Evolutionary conservation across 371 early-diverging fungal genomes (phyloP).

Genomic region (Mucor racemosus): DNA sequence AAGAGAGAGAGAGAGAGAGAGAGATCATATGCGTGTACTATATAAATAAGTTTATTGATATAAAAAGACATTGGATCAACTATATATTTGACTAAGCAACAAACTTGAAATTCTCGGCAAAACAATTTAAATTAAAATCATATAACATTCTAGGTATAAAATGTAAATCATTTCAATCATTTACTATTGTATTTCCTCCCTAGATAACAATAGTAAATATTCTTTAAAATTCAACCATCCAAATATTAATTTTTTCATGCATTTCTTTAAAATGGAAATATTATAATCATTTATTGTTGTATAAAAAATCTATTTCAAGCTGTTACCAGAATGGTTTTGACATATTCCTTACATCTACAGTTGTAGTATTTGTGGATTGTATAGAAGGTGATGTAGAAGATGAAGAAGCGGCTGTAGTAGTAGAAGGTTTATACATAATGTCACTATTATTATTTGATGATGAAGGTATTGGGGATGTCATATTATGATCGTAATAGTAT

Average conservation of each 20-base stretch:
- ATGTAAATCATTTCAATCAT: too few species aligned
- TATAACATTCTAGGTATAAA: too few species aligned
- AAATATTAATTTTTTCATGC: constrained; percentile 4
- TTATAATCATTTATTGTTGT: not conserved
- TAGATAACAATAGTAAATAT: not conserved
- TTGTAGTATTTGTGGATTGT: not conserved
- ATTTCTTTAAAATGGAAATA: not conserved
- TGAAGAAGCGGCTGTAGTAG: not conserved
- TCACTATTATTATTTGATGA: not conserved
- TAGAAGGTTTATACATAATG: not conserved
- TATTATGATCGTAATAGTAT: not conserved
- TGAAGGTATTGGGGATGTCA: not conserved
- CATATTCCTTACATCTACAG: not conserved
- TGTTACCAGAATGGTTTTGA: constrained; percentile 3
- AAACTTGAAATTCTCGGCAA: too few species aligned
- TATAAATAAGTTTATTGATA: too few species aligned
- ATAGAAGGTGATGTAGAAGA: not conserved
- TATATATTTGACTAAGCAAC: too few species aligned
- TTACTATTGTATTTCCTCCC: too few species aligned
- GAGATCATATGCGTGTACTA: too few species aligned
- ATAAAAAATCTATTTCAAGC: not conserved
- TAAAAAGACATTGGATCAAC: too few species aligned
- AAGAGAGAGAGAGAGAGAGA: not conserved
- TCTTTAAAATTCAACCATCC: not conserved
- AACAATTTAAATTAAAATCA: too few species aligned